These are phyloP conservation scores for Pseudocercospora musae DNA, from an alignment of 2,329 filamentous ascomycete genomes.

Conservation along the genomic window DNA sequence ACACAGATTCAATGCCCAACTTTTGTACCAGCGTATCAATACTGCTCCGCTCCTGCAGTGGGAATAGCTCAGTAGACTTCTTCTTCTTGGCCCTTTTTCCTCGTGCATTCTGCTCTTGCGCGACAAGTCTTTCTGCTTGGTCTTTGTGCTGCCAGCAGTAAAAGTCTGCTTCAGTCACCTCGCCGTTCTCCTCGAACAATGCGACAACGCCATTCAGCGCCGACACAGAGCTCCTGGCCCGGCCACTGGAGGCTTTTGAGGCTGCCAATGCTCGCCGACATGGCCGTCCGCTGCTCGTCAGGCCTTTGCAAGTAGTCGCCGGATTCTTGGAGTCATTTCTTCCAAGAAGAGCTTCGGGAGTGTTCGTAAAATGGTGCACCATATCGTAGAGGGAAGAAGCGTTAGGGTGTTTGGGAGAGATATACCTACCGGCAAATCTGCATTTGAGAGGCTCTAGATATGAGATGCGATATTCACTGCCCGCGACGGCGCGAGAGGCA, in stretches of 20 bases:
- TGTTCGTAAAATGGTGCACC: slow-evolving; percentile 17
- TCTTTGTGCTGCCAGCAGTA: slow-evolving; percentile 97
- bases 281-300: slow-evolving; percentile 76
- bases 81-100: slow-evolving; percentile 19
- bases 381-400: slow-evolving; percentile 1
- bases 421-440: slow-evolving; percentile 10
- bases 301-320: slow-evolving; percentile 78
- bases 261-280: slow-evolving; percentile 71
- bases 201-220: slow-evolving; percentile 38
- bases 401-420: neutral
- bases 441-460: neutral
- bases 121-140: slow-evolving; percentile 57
- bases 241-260: slow-evolving; percentile 36
- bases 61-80: slow-evolving; percentile 45
- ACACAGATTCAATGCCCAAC: slow-evolving; percentile 51
- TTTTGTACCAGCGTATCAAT: slow-evolving; percentile 83
- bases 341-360: slow-evolving; percentile 71
- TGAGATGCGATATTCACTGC: slow-evolving; percentile 11
- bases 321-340: slow-evolving; percentile 84
- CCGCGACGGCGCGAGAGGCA: slow-evolving; percentile 4
- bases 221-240: slow-evolving; percentile 17
- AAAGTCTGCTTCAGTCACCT: slow-evolving; percentile 56
- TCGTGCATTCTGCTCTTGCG: slow-evolving; percentile 11
- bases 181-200: slow-evolving; percentile 49
- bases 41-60: slow-evolving; percentile 66